Evolutionary conservation across 2,329 filamentous ascomycete species (phyloP).

Genomic region (Phyllosticta ampelicida): DNA sequence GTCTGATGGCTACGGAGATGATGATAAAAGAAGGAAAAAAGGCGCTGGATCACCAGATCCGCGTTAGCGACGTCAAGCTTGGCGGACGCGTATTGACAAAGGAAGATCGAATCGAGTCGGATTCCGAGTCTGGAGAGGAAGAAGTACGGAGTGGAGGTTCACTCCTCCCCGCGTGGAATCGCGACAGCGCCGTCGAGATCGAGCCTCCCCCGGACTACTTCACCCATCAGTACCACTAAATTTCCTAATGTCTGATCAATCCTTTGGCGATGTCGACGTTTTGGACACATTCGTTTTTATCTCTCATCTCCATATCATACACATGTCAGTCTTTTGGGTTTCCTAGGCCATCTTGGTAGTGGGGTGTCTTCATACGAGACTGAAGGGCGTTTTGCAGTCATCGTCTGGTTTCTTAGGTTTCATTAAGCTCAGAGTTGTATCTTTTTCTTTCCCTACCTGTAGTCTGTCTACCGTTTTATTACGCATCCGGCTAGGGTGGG

Average conservation of each 20-base stretch:
- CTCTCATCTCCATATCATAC: conserved; percentile 3
- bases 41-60: conserved; percentile 73
- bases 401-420: conserved; percentile 3
- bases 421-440: conserved; percentile 4
- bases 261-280: neutral
- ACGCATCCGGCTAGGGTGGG: conserved; percentile 11
- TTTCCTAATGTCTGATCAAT: neutral
- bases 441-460: neutral
- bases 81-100: conserved; percentile 67
- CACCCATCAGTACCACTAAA: neutral
- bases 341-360: neutral
- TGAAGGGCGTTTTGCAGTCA: conserved; percentile 6
- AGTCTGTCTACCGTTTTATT: neutral
- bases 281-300: neutral
- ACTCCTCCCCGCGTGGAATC: conserved; percentile 29
- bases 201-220: conserved; percentile 4
- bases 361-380: neutral
- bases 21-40: conserved; percentile 82
- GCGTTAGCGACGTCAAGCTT: conserved; percentile 66
- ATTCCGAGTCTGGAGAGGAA: conserved; percentile 23
- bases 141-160: conserved; percentile 18
- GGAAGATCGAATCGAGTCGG: conserved; percentile 44
- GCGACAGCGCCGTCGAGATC: conserved; percentile 28
- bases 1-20: conserved; percentile 79
- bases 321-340: conserved; percentile 1